These are phyloP conservation scores for Metschnikowia lachancei DNA, from an alignment of 805 yeast genomes.

Conservation along the genomic window DNA sequence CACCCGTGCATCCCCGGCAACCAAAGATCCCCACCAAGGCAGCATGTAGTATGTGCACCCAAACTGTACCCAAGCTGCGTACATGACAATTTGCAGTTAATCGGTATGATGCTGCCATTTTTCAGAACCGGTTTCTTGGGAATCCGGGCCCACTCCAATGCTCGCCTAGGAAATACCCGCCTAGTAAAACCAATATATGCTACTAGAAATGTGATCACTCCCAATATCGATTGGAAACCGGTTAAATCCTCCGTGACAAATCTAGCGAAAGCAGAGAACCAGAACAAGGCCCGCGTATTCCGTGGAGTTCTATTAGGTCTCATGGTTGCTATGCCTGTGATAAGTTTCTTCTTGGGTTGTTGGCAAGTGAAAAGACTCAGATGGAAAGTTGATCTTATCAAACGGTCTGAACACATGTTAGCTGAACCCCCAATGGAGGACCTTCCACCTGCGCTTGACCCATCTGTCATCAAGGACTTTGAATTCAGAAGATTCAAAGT, in stretches of 20 bases:
- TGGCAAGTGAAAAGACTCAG: slow-evolving; percentile 87
- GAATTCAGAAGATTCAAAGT: slow-evolving; percentile 79
- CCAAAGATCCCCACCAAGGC: neutral
- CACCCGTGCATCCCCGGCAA: neutral
- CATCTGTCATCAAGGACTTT: slow-evolving; percentile 65
- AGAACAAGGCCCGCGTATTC: slow-evolving; percentile 34
- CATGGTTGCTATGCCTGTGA: slow-evolving; percentile 74
- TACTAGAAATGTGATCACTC: slow-evolving; percentile 45
- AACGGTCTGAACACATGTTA: slow-evolving; percentile 77
- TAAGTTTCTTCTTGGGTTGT: slow-evolving; percentile 81
- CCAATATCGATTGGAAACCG: slow-evolving; percentile 84
- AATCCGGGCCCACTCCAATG: neutral
- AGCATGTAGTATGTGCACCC: neutral
- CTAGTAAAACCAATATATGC: slow-evolving; percentile 1
- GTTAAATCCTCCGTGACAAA: slow-evolving; percentile 48
- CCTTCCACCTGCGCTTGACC: slow-evolving; percentile 64
- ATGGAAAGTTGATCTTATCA: slow-evolving; percentile 86
- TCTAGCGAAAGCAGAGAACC: slow-evolving; percentile 39
- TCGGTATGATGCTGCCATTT: slow-evolving; percentile 6
- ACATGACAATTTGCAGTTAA: neutral
- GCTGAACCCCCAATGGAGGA: slow-evolving; percentile 64
- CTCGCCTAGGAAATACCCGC: neutral
- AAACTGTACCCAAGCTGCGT: neutral
- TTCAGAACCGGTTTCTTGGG: slow-evolving; percentile 2
- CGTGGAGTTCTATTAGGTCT: slow-evolving; percentile 44